Base-by-base conservation (phyloP, 805 yeast species). In the Diddensiella santjacobensis region DNA sequence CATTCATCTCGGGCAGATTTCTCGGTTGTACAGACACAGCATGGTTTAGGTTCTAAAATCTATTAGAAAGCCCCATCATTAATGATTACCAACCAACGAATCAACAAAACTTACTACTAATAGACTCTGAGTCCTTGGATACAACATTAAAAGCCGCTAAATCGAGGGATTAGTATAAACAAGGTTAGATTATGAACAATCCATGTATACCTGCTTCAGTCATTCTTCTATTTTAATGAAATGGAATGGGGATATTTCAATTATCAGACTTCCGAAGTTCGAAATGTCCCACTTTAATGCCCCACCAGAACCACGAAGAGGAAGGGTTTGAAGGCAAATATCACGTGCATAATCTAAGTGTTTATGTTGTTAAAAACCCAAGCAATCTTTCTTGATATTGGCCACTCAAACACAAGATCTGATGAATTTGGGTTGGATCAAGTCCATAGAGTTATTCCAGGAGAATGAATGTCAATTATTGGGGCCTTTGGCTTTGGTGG, bases 21-120 rank as follows among this genome's bases (percentile, higher is more conserved):
- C 62, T 88, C 88, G 29, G 84, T 85, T 58, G 83, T 78, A 68
- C 98, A 93, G 19, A 91, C 98, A 63, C 98, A 91, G 69, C 99
- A 91, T 50, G 99, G 97, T 70, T 90, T 91, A 55, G 95, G 95
- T 63, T 87, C 56, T 56, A 38, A 17, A n/a, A n/a, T n/a, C n/a
- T n/a, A n/a, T n/a, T n/a, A n/a, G n/a, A n/a, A n/a, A n/a, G n/a
- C n/a, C n/a, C n/a, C n/a, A n/a, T n/a, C n/a, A n/a, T n/a, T n/a
- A n/a, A n/a, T n/a, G n/a, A n/a, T n/a, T n/a, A n/a, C n/a, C n/a
- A n/a, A n/a, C n/a, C n/a, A n/a, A n/a, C n/a, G n/a, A n/a, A n/a
- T n/a, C n/a, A n/a, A n/a, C n/a, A n/a, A n/a, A n/a, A n/a, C n/a
- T n/a, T n/a, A n/a, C n/a, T n/a, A n/a, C n/a, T n/a, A n/a, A n/a